Percentiles rank a stretch among this genome's conserved stretches.
These are phyloP conservation scores for Mycocentrospora acerina DNA, from an alignment of 2,329 filamentous ascomycete species.

Conservation along the genomic window DNA sequence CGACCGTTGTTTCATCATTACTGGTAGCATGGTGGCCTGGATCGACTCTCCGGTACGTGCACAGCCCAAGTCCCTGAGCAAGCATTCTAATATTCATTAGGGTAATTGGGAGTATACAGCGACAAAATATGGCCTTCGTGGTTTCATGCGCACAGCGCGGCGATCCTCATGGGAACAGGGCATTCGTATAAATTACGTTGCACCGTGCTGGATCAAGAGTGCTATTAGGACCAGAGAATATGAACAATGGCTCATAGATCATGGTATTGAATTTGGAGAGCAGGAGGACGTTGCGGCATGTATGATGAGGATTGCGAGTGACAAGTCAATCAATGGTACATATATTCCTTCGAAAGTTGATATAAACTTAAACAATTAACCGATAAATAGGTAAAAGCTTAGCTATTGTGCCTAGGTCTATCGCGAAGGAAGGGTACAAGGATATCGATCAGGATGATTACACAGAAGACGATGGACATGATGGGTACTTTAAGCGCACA, in stretches of 20 bases:
- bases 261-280: constrained; percentile 44
- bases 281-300: constrained; percentile 35
- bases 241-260: constrained; percentile 44
- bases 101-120: constrained; percentile 44
- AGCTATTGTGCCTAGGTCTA: constrained; percentile 44
- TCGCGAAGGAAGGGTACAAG: constrained; percentile 45
- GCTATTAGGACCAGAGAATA: constrained; percentile 41
- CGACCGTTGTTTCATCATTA: constrained; percentile 22
- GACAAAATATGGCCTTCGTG: constrained; percentile 27
- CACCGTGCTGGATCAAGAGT: constrained; percentile 22
- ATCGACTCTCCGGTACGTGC: constrained; percentile 16
- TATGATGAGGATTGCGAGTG: constrained; percentile 35
- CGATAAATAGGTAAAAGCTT: constrained; percentile 38
- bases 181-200: constrained; percentile 20
- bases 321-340: constrained; percentile 21
- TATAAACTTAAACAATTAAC: constrained; percentile 1
- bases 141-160: constrained; percentile 17
- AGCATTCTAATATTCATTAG: constrained; percentile 2
- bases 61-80: too few species aligned
- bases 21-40: constrained; percentile 18
- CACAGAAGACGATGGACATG: constrained; percentile 33
- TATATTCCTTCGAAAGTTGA: too few species aligned
- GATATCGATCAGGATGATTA: constrained; percentile 45
- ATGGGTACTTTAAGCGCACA: constrained; percentile 41
- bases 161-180: constrained; percentile 17